Conservation (phyloP, 306 rosid species). For the Senna tora region DNA sequence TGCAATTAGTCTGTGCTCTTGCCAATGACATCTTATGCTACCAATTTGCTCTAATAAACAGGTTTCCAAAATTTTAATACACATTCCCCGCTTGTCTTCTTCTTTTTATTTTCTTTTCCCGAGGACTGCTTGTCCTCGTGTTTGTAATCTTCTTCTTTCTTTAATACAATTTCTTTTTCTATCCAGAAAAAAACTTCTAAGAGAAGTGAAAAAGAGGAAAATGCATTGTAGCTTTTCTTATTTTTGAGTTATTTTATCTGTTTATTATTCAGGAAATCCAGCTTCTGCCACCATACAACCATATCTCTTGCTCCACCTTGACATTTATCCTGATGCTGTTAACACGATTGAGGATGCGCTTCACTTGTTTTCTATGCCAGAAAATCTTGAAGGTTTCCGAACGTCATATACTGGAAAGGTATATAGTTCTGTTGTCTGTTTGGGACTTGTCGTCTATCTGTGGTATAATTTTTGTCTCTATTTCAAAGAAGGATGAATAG, state of each 20-base stretch:
- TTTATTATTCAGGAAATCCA: conserved; percentile 42
- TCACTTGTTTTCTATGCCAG: conserved; percentile 84
- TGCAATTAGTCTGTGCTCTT: background rate
- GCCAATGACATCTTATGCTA: background rate
- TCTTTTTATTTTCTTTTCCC: too few relatives aligned
- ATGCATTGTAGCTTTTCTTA: background rate
- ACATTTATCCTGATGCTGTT: conserved; percentile 77
- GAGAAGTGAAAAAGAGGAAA: background rate
- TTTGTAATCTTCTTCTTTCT: too few relatives aligned
- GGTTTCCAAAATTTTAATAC: background rate
- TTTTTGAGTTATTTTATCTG: background rate
- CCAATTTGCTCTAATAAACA: background rate
- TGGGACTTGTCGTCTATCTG: background rate
- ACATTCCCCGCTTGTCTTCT: background rate
- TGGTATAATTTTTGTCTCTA: background rate
- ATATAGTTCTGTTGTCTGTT: conserved; percentile 5
- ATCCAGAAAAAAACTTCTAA: too few relatives aligned
- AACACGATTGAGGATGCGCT: conserved; percentile 84
- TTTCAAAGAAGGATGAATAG: background rate
- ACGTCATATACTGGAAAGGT: conserved; percentile 83
- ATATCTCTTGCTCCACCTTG: conserved; percentile 85
- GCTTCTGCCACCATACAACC: conserved; percentile 86
- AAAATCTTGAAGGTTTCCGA: conserved; percentile 89
- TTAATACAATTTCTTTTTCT: too few relatives aligned
- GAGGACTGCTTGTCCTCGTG: too few relatives aligned